Evolutionary conservation across 108 stramenopile species (phyloP), one percentile per base, ranked within the genome.

Genomic region (Licmophora abbreviata): DNA sequence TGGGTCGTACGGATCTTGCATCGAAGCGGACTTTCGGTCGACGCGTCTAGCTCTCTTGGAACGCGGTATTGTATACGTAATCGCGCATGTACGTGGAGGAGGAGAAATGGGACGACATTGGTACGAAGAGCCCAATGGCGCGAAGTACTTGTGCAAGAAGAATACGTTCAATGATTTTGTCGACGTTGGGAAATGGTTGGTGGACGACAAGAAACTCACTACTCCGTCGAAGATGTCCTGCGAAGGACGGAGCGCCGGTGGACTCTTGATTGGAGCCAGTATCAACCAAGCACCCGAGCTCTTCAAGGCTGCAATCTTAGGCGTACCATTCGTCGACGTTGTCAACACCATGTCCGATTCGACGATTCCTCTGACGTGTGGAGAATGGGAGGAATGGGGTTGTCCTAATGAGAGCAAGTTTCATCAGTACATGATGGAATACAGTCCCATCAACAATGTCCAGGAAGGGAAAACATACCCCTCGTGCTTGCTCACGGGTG

Each of bases 141-240:
- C 83, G 18, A 97, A 95, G 60, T 94, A 91, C 49, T 65, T 92
- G 25, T 69, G 85, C 50, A 97, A 97, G 79, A 88, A 83, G 63
- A 97, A 96, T 59, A 92, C 94, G 0, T 97, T 95, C 60, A 62
- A 81, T 58, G 97, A 97, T 57, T 97, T 97, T 56, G 81, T 89
- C 14, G 94, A 90, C 46, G 71, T 85, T 14, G 83, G 72, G 31
- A 57, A 54, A 31, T 85, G 58, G 77, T 48, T 59, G 7, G 65
- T 55, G n/a, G 41, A 42, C 23, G 56, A 59, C 15, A 53, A 68
- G 18, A 61, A 65, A 7, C 50, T 68, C 26, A 79, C 79, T 3
- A 72, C 28, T 31, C 48, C 79, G 6, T 12, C 32, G 0, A 48
- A 56, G 56, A 61, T 85, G 11, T 71, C 73, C 1, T 78, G 76